A percentile compares a stretch with the other conserved stretches of the same genome.
These are phyloP conservation scores for Cryptococcus sp. DNA, from an alignment of 1,284 basidiomycete genomes.

Conservation along the genomic window DNA sequence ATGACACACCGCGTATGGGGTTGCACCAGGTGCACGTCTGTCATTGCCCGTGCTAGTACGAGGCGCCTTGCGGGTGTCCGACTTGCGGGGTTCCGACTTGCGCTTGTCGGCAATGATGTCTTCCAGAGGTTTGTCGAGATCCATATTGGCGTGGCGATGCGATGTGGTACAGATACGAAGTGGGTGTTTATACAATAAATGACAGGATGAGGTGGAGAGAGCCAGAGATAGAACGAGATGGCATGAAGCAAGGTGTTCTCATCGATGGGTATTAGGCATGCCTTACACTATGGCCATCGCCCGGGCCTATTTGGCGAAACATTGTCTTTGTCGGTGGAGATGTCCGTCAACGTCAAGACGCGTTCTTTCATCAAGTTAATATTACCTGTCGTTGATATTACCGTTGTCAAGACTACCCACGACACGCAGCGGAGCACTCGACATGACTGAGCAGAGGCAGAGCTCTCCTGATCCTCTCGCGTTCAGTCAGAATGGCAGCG, in stretches of 20 bases:
- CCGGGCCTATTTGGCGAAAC: too few relatives aligned
- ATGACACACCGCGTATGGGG: conserved; percentile 43
- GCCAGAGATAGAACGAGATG: background rate
- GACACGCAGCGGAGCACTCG: background rate
- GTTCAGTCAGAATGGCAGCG: background rate
- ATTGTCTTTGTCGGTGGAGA: too few relatives aligned
- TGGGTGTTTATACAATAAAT: conserved; percentile 1
- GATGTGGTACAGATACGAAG: background rate
- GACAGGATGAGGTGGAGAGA: conserved; percentile 3
- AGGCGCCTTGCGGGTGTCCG: conserved; percentile 2
- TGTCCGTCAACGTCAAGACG: too few relatives aligned
- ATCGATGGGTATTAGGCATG: too few relatives aligned
- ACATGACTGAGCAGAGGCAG: background rate
- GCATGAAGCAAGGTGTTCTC: background rate
- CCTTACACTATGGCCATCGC: too few relatives aligned
- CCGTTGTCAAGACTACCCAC: too few relatives aligned
- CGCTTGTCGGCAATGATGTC: conserved; percentile 44
- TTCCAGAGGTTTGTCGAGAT: conserved; percentile 52
- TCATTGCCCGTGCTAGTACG: conserved; percentile 16
- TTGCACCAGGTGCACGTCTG: conserved; percentile 15
- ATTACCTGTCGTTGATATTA: too few relatives aligned
- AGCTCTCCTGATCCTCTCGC: conserved; percentile 20
- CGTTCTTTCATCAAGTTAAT: too few relatives aligned
- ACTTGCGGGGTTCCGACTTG: conserved; percentile 20
- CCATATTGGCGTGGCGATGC: conserved; percentile 37